These are phyloP conservation scores for Fraxinus paxiana DNA, from an alignment of 305 asterid species.

Conservation along the genomic window DNA sequence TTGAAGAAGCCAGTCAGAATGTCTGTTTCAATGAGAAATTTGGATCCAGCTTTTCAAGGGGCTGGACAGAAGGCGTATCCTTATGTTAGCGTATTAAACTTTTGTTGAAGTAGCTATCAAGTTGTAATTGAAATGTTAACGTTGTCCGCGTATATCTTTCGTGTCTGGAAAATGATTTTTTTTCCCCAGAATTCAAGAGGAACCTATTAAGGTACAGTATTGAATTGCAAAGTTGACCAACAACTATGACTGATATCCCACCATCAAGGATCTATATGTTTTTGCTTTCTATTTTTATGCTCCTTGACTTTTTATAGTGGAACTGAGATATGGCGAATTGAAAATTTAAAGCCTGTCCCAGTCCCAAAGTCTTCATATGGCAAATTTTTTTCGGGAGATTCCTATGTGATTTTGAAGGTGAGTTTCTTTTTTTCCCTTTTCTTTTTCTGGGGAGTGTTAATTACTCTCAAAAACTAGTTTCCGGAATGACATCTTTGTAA, in stretches of 20 bases:
- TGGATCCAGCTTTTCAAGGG: constrained; percentile 93
- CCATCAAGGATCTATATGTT: constrained; percentile 13
- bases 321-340: constrained; percentile 89
- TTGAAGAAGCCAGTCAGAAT: constrained; percentile 38
- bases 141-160: constrained; percentile 16
- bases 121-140: constrained; percentile 13
- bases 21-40: constrained; percentile 79
- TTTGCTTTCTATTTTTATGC: constrained; percentile 18
- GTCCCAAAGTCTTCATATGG: constrained; percentile 66
- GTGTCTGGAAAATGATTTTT: not conserved
- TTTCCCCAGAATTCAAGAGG: not conserved
- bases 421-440: constrained; percentile 5
- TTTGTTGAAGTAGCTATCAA: constrained; percentile 10
- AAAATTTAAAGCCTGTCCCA: constrained; percentile 64
- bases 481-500: constrained; percentile 11
- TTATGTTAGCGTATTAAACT: constrained; percentile 22
- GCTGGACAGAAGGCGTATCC: constrained; percentile 98
- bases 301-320: constrained; percentile 77
- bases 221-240: constrained; percentile 14
- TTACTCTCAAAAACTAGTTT: not conserved
- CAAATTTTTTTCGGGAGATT: constrained; percentile 81
- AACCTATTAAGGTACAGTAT: constrained; percentile 5
- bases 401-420: constrained; percentile 88
- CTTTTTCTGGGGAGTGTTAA: not conserved
- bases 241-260: constrained; percentile 10